A percentile compares a stretch with the other conserved stretches of the same genome.
phyloP scores from a whole-genome alignment of 179 eudicot species.

The Silene noctiflora region DNA sequence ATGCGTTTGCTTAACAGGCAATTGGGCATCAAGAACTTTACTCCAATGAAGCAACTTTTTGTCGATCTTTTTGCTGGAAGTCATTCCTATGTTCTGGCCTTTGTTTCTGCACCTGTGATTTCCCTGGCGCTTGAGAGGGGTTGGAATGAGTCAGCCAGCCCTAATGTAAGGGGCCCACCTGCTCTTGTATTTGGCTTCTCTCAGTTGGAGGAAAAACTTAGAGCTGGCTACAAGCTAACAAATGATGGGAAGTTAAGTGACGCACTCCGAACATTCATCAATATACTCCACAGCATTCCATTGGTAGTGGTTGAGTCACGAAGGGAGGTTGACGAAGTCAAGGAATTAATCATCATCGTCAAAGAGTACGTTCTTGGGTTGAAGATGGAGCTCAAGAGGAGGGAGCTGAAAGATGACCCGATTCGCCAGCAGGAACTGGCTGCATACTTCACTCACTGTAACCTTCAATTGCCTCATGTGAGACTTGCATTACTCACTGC shows the following conservation, averaged over 20 bases:
- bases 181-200: conserved; percentile 67
- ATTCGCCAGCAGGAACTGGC: conserved; percentile 67
- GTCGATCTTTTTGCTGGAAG: conserved; percentile 66
- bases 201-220: conserved; percentile 76
- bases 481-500: conserved; percentile 75
- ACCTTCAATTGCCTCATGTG: conserved; percentile 59
- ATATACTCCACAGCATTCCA: conserved; percentile 64
- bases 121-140: conserved; percentile 68
- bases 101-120: conserved; percentile 66
- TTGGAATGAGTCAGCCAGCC: conserved; percentile 75
- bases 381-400: conserved; percentile 67
- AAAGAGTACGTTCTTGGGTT: conserved; percentile 66
- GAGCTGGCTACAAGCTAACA: conserved; percentile 64
- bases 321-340: conserved; percentile 81
- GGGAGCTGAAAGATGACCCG: conserved; percentile 55
- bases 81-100: conserved; percentile 61
- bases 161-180: conserved; percentile 84
- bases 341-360: conserved; percentile 64
- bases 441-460: conserved; percentile 73
- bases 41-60: conserved; percentile 62
- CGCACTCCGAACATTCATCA: conserved; percentile 50
- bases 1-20: conserved; percentile 80
- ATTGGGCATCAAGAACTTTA: conserved; percentile 68
- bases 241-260: conserved; percentile 64
- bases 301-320: conserved; percentile 70